Evolutionary conservation across 768 basidiomycete genomes (phyloP), one percentile per base, ranked within the genome.

Genomic region (Boletus rubescentipes): DNA sequence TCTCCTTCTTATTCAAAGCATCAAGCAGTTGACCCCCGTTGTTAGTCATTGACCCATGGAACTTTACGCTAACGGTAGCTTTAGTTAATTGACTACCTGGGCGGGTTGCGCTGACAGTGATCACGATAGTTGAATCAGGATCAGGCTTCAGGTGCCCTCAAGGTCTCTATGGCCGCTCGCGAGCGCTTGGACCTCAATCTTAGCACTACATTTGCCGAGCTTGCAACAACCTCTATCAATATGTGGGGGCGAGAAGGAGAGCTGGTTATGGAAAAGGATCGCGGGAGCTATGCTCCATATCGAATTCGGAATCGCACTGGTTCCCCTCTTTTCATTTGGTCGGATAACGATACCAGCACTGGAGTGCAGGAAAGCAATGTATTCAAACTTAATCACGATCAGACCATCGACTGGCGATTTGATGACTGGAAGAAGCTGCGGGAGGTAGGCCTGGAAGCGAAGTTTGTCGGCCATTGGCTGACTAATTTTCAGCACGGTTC

Each of bases 11-110:
- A 32, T 41, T 41, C 29, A n/a, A 5, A 18, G 38, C 29, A 43
- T 45, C 30, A 43, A 9, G 6, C 4, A 29, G 16, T 36, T 72
- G 50, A 71, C 23, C 31, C 49, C 50, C 20, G 0, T 23, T 15
- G 12, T 37, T 43, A 91, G 89, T 99, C 49, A 91, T 96, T 57
- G 97, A 99, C 66, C 97, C 97, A 3, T 99, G 96, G 95, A 88
- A 85, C 16, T 89, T 97, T 60, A 85, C 86, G 10, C 67, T 89
- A 43, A 79, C 79, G 54, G 91, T 93, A 63, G 61, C 67, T 67
- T 30, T 20, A 43, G 20, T 18, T 1, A 34, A 42, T 45, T 29
- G 5, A 23, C 12, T 21, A 11, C 9, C 36, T 36, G 52, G n/a
- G 60, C 21, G n/a, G 12, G 31, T 42, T 39, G n/a, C 30, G 37